Evolutionary conservation across 768 basidiomycete genomes (phyloP), one percentile per base, ranked within the genome.

Genomic region (Termitomyces sp.): DNA sequence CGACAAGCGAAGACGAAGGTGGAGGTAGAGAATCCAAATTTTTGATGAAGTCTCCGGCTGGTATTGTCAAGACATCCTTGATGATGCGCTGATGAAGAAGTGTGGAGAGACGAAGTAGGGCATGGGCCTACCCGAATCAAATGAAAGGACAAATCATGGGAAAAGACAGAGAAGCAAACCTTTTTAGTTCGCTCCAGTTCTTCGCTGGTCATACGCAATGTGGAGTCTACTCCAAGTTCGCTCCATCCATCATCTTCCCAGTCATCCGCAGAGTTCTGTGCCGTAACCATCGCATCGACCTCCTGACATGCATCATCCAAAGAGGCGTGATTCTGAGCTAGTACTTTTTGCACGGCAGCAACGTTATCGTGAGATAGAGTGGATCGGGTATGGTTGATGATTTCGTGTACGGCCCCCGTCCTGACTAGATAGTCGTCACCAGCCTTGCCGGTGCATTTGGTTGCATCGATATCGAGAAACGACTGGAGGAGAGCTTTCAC

Each of bases 161-260:
- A 22, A 33, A 13, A 41, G 41, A 55, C 15, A 54, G 65, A 31
- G 27, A 6, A 41, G 16, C 54, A 69, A 18, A 88, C 89, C 78
- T 83, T 84, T 66, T 83, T 82, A 16, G 84, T 72, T 46, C 84
- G 78, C 27, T 76, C 75, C n/a, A 83, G 66, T 66, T 91, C 89
- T 33, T 67, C 68, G 1, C 67, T 61, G 37, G 76, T 73, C 70
- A 89, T 71, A 44, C 71, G 76, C 58, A 74, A 70, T n/a, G 66
- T 72, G 6, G 80, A 69, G n/a, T 71, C 76, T 15, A 86, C 64
- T 0, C 80, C 85, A 12, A 90, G 72, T 63, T 89, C 88, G 57
- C 80, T 81, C 88, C 88, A 88, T 4, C 85, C 87, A 65, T 84
- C 66, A 50, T 67, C 84, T 57, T 81, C 81, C 87, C 86, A 88